Percentiles rank a stretch among this genome's conserved stretches.
phyloP scores from a whole-genome alignment of 73 alveolate species.

The Symbiodinium pilosum region DNA sequence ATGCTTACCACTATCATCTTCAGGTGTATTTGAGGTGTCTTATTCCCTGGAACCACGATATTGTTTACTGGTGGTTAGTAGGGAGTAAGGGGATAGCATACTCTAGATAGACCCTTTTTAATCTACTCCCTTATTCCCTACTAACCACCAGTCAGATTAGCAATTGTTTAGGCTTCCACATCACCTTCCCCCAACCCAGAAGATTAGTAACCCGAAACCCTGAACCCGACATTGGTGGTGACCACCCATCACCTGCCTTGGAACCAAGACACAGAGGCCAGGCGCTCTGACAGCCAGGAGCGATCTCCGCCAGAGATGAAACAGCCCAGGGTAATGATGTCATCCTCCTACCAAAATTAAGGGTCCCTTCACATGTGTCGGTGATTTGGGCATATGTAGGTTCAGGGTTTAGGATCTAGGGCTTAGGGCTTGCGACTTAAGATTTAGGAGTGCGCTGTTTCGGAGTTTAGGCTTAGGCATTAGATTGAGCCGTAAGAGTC shows the following conservation, averaged over 20 bases:
- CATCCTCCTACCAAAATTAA: background rate
- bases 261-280: background rate
- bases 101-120: too few relatives aligned
- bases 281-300: constrained; percentile 43
- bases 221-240: background rate
- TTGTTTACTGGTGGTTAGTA: too few relatives aligned
- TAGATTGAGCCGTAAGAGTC: too few relatives aligned
- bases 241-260: background rate
- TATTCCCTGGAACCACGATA: too few relatives aligned
- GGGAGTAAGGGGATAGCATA: too few relatives aligned
- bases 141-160: too few relatives aligned
- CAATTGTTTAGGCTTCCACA: too few relatives aligned
- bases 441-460: background rate
- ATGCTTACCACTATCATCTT: too few relatives aligned
- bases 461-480: background rate
- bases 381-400: background rate
- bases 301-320: constrained; percentile 71
- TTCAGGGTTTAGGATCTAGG: background rate
- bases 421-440: background rate
- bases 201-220: background rate
- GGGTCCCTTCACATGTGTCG: background rate
- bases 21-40: too few relatives aligned
- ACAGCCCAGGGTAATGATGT: constrained; percentile 37
- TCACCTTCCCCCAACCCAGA: too few relatives aligned
- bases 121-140: too few relatives aligned